Percentiles rank a stretch among this genome's conserved stretches.
These are phyloP conservation scores for Trichophyton rubrum DNA, from an alignment of 2,329 filamentous ascomycete species.

Conservation along the genomic window DNA sequence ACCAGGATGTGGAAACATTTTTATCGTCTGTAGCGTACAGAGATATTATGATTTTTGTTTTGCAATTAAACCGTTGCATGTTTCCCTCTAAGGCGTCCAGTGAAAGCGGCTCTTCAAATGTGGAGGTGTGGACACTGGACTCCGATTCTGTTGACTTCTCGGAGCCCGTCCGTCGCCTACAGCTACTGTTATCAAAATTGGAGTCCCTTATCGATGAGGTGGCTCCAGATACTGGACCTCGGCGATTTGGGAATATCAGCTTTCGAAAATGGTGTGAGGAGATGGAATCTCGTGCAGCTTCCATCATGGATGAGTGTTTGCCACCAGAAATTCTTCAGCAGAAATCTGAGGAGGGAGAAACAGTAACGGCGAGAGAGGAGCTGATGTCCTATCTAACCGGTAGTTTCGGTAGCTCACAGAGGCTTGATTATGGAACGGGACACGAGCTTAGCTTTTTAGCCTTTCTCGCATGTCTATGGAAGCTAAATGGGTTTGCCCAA, in stretches of 20 bases:
- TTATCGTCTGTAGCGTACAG: constrained; percentile 69
- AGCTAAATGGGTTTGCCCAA: constrained; percentile 64
- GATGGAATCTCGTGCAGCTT: constrained; percentile 47
- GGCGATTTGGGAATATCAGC: constrained; percentile 83
- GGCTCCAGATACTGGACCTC: constrained; percentile 72
- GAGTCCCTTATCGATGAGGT: constrained; percentile 59
- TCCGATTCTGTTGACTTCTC: constrained; percentile 37
- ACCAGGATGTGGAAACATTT: constrained; percentile 68
- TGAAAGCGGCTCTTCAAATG: constrained; percentile 14
- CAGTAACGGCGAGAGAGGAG: constrained; percentile 49
- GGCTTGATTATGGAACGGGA: constrained; percentile 90
- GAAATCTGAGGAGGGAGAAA: constrained; percentile 19
- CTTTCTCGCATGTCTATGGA: constrained; percentile 84
- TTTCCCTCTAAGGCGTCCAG: constrained; percentile 50
- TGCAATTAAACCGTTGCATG: constrained; percentile 81
- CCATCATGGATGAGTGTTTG: constrained; percentile 47
- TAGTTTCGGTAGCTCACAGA: constrained; percentile 73
- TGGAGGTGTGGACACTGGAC: constrained; percentile 40
- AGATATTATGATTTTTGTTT: constrained; percentile 73
- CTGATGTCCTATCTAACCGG: constrained; percentile 69
- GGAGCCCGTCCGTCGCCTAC: constrained; percentile 51
- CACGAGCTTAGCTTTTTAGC: constrained; percentile 92
- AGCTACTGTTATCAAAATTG: constrained; percentile 52
- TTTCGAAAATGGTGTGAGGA: constrained; percentile 74
- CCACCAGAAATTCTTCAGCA: constrained; percentile 35